Evolutionary conservation across 2,329 filamentous ascomycete species (phyloP), one percentile per base, ranked within the genome.

Genomic region (Fusarium lateritium): DNA sequence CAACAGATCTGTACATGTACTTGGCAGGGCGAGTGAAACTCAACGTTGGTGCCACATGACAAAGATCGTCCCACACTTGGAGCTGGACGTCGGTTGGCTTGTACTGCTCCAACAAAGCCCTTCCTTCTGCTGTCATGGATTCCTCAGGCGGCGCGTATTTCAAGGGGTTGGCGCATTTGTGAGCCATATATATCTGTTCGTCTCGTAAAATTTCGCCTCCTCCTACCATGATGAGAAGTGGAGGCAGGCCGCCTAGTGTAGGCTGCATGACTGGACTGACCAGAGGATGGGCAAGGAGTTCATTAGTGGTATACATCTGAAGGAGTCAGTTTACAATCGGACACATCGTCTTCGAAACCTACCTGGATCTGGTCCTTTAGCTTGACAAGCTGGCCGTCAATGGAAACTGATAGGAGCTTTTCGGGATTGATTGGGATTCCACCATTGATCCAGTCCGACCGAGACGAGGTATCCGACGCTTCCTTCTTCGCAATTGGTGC

Each of bases 11-110:
- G 77, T 94, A 98, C 94, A 98, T 98, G 80, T 92, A 92, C 78
- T 98, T 98, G 45, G 95, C 96, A 1, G 96, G 96, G n/a, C 91
- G 88, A 0, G 95, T 98, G 78, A 97, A 98, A 73, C 93, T 97
- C n/a, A 98, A 85, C 0, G 94, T 98, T 1, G 95, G 93, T 1
- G 92, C 91, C 7, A 97, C 94, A 76, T 98, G 95, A 74, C 96
- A 98, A 4, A 98, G 83, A 73, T 97, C 92, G 60, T 98, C 95
- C 94, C 95, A 98, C 2, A 98, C 91, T 77, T 98, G 96, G 3
- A 99, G 85, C 76, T 98, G 94, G 1, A 98, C 95, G 72, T 97
- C 89, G 0, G 96, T 99, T 0, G 94, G 93, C 59, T 89, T 88
- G 78, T 93, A 97, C 65, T 86, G 89, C 36, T 85, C 82, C 17